phyloP scores from a whole-genome alignment of 1,139 yeast species.

The Yamadazyma siamensis region DNA sequence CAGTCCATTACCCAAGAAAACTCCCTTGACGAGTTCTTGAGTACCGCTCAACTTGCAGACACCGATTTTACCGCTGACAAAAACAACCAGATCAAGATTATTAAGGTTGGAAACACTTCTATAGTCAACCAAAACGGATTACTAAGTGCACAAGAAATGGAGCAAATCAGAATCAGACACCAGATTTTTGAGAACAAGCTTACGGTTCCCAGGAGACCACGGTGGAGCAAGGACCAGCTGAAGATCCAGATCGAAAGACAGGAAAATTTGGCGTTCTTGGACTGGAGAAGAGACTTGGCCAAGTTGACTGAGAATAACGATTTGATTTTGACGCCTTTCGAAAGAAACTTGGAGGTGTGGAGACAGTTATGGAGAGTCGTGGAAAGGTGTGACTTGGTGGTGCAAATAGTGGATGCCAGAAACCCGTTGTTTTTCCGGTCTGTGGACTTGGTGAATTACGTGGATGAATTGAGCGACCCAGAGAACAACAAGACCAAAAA shows the following conservation, averaged over 20 bases:
- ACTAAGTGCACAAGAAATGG: constrained; percentile 66
- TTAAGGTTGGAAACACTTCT: constrained; percentile 65
- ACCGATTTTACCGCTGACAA: constrained; percentile 95
- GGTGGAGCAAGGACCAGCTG: constrained; percentile 73
- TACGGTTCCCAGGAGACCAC: constrained; percentile 93
- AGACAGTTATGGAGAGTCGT: constrained; percentile 98
- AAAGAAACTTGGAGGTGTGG: constrained; percentile 97
- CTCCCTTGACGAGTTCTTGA: constrained; percentile 89
- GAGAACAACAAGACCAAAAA: constrained; percentile 50
- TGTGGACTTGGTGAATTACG: constrained; percentile 82
- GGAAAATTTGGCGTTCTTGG: constrained; percentile 86
- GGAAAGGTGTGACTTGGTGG: constrained; percentile 90
- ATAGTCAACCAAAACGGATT: constrained; percentile 46
- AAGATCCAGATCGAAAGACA: constrained; percentile 76
- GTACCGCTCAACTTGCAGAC: constrained; percentile 93
- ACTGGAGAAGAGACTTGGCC: constrained; percentile 92
- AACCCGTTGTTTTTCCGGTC: constrained; percentile 90
- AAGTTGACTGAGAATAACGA: constrained; percentile 78
- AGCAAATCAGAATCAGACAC: constrained; percentile 61
- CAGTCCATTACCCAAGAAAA: constrained; percentile 94
- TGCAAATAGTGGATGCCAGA: constrained; percentile 97
- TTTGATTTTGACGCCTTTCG: constrained; percentile 90
- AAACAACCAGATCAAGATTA: constrained; percentile 77
- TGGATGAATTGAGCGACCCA: constrained; percentile 62
- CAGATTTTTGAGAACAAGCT: constrained; percentile 72